Evolutionary conservation across 2,329 filamentous ascomycete species (phyloP).

Genomic region (Atkinsonella texensis): DNA sequence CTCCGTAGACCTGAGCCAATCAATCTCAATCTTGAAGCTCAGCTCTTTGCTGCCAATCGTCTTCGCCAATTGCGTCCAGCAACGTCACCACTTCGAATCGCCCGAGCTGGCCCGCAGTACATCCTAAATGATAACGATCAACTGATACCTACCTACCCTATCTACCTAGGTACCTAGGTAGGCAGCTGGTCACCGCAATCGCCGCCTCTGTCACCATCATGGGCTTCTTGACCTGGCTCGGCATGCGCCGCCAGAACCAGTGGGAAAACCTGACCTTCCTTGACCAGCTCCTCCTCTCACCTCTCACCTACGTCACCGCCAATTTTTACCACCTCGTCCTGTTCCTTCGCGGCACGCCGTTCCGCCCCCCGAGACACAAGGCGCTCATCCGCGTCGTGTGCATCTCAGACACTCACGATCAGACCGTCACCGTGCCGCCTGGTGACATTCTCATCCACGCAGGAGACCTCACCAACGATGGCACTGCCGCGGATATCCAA

Average conservation of each 20-base stretch:
- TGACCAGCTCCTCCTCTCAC: slow-evolving; percentile 55
- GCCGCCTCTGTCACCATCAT: slow-evolving; percentile 17
- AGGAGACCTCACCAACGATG: slow-evolving; percentile 69
- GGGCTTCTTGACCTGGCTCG: slow-evolving; percentile 32
- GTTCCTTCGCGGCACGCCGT: slow-evolving; percentile 54
- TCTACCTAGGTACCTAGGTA: background rate
- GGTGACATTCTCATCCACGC: slow-evolving; percentile 86
- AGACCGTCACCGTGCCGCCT: slow-evolving; percentile 47
- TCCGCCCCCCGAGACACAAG: slow-evolving; percentile 40
- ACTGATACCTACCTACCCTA: background rate
- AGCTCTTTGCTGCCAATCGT: too few relatives aligned
- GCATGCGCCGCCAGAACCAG: slow-evolving; percentile 33
- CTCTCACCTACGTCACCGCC: slow-evolving; percentile 50
- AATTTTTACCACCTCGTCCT: slow-evolving; percentile 53
- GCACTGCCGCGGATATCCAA: slow-evolving; percentile 64
- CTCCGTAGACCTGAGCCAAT: too few relatives aligned
- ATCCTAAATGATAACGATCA: too few relatives aligned
- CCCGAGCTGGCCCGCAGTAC: too few relatives aligned
- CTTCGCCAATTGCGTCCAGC: too few relatives aligned
- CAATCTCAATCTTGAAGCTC: too few relatives aligned
- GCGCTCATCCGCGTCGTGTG: slow-evolving; percentile 65
- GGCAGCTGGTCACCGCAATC: background rate
- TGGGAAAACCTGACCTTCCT: slow-evolving; percentile 42
- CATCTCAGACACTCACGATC: slow-evolving; percentile 79
- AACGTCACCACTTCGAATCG: too few relatives aligned